Evolutionary conservation across 495 filamentous ascomycete species (phyloP).

Genomic region (Penicillium macrosclerotiorum): DNA sequence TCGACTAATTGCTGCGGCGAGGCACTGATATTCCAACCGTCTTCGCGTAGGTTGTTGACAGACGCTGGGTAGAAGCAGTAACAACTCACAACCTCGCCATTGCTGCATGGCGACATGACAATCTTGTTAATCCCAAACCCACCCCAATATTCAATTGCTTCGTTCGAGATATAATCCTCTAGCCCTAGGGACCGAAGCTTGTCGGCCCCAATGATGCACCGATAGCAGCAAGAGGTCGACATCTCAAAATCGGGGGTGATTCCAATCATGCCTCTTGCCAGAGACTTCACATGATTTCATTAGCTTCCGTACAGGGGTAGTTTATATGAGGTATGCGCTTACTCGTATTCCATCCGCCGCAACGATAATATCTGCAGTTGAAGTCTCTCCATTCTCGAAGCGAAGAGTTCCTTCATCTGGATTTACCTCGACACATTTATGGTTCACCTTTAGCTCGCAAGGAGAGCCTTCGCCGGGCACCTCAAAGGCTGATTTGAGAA

Average conservation of each 20-base stretch:
- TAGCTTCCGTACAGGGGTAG: not conserved
- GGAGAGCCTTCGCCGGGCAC: conserved; percentile 18
- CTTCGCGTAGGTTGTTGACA: conserved; percentile 24
- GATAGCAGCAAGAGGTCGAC: conserved; percentile 31
- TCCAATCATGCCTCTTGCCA: conserved; percentile 19
- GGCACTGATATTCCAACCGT: conserved; percentile 27
- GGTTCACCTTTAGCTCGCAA: conserved; percentile 23
- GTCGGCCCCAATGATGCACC: conserved; percentile 30
- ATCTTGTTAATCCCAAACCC: conserved; percentile 34
- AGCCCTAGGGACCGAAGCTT: conserved; percentile 24
- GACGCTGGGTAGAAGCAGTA: conserved; percentile 27
- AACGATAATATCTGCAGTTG: conserved; percentile 23
- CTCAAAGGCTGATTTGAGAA: conserved; percentile 26
- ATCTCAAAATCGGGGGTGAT: conserved; percentile 23
- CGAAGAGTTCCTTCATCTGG: conserved; percentile 16
- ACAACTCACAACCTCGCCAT: conserved; percentile 26
- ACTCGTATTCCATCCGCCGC: conserved; percentile 31
- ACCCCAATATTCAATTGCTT: conserved; percentile 35
- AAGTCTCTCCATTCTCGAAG: conserved; percentile 22
- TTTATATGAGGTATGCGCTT: not conserved
- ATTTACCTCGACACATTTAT: conserved; percentile 20
- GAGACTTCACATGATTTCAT: conserved; percentile 2
- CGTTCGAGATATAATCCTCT: conserved; percentile 24
- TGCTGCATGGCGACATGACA: conserved; percentile 29
- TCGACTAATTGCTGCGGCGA: conserved; percentile 25